These are phyloP conservation scores for Piper betle DNA, from an alignment of 164 flowering plant species.

Conservation along the genomic window DNA sequence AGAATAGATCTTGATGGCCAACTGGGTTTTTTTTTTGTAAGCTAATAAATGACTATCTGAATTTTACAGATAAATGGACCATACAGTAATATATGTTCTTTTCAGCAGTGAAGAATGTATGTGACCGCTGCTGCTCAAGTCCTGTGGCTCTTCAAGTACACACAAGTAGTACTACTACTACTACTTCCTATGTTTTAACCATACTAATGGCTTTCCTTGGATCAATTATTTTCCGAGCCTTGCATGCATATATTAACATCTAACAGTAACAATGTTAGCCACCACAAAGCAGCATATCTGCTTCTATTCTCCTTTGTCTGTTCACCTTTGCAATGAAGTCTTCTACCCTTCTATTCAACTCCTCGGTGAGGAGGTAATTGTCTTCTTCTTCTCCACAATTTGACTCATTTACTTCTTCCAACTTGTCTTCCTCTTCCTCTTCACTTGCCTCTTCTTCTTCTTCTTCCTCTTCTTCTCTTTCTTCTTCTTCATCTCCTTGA, in stretches of 20 bases:
- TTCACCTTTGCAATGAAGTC: conserved; percentile 62
- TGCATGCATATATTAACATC: background rate
- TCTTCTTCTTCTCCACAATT: conserved; percentile 12
- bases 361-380: conserved; percentile 24
- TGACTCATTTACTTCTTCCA: background rate
- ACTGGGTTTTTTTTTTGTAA: too few species aligned
- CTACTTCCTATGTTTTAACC: too few species aligned
- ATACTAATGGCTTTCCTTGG: background rate
- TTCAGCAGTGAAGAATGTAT: too few species aligned
- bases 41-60: too few species aligned
- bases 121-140: too few species aligned
- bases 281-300: conserved; percentile 8
- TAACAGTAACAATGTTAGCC: conserved; percentile 3
- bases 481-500: conserved; percentile 4
- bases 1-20: too few species aligned
- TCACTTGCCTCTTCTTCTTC: conserved; percentile 3
- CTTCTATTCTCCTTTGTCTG: conserved; percentile 48
- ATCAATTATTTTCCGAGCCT: background rate
- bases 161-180: too few species aligned
- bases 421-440: conserved; percentile 8
- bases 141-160: too few species aligned
- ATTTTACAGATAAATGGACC: too few species aligned
- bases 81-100: too few species aligned
- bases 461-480: conserved; percentile 2
- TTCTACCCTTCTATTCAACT: conserved; percentile 49